These are phyloP conservation scores for Fusarium sp. DNA, from an alignment of 2,329 filamentous ascomycete genomes.

Conservation along the genomic window DNA sequence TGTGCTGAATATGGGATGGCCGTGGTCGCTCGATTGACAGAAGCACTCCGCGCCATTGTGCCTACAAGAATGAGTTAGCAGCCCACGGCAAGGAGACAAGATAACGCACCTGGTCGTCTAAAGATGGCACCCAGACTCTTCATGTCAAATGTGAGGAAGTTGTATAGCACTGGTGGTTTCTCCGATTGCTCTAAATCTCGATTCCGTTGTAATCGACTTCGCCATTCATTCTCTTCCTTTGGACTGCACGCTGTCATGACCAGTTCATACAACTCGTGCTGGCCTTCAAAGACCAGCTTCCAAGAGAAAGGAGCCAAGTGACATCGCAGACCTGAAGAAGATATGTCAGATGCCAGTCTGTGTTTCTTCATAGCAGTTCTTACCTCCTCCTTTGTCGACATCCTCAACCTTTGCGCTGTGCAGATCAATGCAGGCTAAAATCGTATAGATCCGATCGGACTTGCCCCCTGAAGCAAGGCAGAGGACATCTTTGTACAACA, in stretches of 20 bases:
- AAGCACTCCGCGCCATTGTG: slow-evolving; percentile 75
- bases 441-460: slow-evolving; percentile 75
- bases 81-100: neutral
- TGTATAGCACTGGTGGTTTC: slow-evolving; percentile 64
- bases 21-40: slow-evolving; percentile 83
- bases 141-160: slow-evolving; percentile 76
- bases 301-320: slow-evolving; percentile 88
- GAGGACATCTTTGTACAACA: slow-evolving; percentile 85
- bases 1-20: slow-evolving; percentile 75
- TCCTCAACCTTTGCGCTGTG: slow-evolving; percentile 75
- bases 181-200: slow-evolving; percentile 61
- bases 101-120: slow-evolving; percentile 72
- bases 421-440: slow-evolving; percentile 80
- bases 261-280: slow-evolving; percentile 83
- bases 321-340: slow-evolving; percentile 80
- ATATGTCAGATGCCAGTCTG: slow-evolving; percentile 30
- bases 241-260: slow-evolving; percentile 88
- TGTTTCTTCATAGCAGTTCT: slow-evolving; percentile 27
- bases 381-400: slow-evolving; percentile 80
- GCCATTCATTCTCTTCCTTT: slow-evolving; percentile 85
- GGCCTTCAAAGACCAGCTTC: slow-evolving; percentile 88
- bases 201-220: slow-evolving; percentile 69
- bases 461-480: slow-evolving; percentile 78
- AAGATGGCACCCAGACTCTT: slow-evolving; percentile 81
- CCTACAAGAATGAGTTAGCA: slow-evolving; percentile 53